Evolutionary conservation across 768 basidiomycete genomes (phyloP).

Genomic region (Tylopilus intermedius): DNA sequence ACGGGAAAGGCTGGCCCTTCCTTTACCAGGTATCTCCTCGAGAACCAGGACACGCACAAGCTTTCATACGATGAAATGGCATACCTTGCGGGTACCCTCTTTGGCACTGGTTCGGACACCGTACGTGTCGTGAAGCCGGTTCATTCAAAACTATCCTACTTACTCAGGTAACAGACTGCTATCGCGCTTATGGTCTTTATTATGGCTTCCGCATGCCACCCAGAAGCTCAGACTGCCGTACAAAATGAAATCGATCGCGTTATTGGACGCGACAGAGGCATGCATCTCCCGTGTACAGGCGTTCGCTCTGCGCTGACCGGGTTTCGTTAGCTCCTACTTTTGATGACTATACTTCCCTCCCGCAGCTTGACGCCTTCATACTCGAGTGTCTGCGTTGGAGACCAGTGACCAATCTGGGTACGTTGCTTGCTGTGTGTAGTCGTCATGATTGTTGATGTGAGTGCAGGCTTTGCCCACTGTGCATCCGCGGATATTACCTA

Average conservation of each 20-base stretch:
- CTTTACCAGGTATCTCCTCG: conserved; percentile 56
- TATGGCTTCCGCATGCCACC: conserved; percentile 56
- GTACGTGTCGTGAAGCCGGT: conserved; percentile 19
- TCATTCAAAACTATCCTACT: not conserved
- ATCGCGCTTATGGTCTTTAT: conserved; percentile 52
- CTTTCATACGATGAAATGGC: conserved; percentile 55
- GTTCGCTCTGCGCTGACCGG: not conserved
- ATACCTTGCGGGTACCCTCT: conserved; percentile 61
- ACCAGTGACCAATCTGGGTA: conserved; percentile 34
- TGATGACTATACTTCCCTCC: conserved; percentile 34
- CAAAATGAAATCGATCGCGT: conserved; percentile 54
- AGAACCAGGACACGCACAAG: conserved; percentile 49
- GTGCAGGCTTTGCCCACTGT: conserved; percentile 55
- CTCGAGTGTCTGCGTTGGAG: conserved; percentile 41
- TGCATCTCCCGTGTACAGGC: not conserved
- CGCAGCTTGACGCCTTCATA: conserved; percentile 37
- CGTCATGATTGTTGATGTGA: not conserved
- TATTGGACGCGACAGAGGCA: conserved; percentile 40
- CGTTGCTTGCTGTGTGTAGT: not conserved
- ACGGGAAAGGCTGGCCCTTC: conserved; percentile 30
- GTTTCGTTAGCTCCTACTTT: conserved; percentile 35
- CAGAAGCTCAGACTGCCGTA: conserved; percentile 45
- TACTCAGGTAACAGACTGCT: conserved; percentile 35
- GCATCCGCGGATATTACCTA: conserved; percentile 62
- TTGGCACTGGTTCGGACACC: conserved; percentile 64